Percentiles rank a stretch among this genome's conserved stretches.
These are phyloP conservation scores for Phylloporus sp. DNA, from an alignment of 768 basidiomycete genomes.

Conservation along the genomic window DNA sequence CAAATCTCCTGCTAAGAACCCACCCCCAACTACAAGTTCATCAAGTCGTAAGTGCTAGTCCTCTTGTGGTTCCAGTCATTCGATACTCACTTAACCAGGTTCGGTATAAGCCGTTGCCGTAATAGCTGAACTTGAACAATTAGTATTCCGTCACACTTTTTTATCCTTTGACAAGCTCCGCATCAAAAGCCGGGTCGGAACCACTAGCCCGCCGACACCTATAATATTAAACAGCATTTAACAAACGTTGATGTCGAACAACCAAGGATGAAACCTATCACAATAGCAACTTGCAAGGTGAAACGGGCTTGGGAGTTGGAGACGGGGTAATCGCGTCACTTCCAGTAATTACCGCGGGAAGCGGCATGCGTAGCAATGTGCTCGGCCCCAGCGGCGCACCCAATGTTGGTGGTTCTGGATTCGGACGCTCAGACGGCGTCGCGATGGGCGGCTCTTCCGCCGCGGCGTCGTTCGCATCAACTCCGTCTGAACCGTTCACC, in stretches of 20 bases:
- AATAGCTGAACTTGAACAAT: not conserved
- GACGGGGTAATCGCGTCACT: conserved; percentile 47
- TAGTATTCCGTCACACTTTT: not conserved
- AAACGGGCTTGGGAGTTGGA: conserved; percentile 29
- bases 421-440: conserved; percentile 52
- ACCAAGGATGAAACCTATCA: conserved; percentile 2
- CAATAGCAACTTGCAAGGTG: conserved; percentile 8
- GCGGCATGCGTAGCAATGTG: conserved; percentile 33
- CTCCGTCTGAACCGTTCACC: not conserved
- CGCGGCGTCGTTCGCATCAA: not conserved
- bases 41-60: too few relatives aligned
- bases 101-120: not conserved
- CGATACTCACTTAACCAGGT: too few relatives aligned
- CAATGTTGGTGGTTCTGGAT: conserved; percentile 54
- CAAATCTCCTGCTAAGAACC: too few relatives aligned
- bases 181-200: not conserved
- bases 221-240: not conserved
- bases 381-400: conserved; percentile 42
- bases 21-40: too few relatives aligned
- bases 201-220: not conserved
- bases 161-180: not conserved
- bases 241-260: not conserved
- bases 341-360: conserved; percentile 40
- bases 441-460: conserved; percentile 30
- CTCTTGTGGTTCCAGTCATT: too few relatives aligned